Evolutionary conservation across 805 yeast species (phyloP).

Genomic region (Cyberlindnera japonica): DNA sequence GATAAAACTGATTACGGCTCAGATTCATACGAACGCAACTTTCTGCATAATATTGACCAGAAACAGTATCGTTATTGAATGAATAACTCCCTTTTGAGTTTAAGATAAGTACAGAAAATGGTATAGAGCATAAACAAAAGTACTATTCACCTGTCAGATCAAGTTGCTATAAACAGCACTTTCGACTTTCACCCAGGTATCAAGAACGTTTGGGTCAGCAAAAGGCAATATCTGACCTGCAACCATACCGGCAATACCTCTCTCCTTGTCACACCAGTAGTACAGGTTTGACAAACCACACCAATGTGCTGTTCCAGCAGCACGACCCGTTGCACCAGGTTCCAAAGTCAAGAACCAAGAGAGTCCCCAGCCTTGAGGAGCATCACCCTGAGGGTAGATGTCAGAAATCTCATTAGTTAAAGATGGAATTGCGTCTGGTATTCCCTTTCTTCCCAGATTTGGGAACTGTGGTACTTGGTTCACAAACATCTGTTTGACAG

Average conservation of each 20-base stretch:
- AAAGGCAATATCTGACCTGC: slow-evolving; percentile 39
- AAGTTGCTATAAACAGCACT: slow-evolving; percentile 19
- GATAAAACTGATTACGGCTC: too few species aligned
- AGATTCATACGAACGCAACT: too few species aligned
- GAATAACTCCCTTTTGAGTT: too few species aligned
- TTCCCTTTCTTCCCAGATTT: slow-evolving; percentile 21
- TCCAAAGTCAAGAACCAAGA: slow-evolving; percentile 16
- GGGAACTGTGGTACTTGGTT: slow-evolving; percentile 33
- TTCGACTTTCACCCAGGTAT: slow-evolving; percentile 23
- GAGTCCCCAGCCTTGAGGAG: slow-evolving; percentile 22
- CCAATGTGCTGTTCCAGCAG: slow-evolving; percentile 37
- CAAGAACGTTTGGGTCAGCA: slow-evolving; percentile 22
- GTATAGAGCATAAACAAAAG: too few species aligned
- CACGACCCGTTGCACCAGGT: slow-evolving; percentile 34
- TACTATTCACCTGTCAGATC: too few species aligned
- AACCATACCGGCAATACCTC: slow-evolving; percentile 38
- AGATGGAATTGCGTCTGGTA: slow-evolving; percentile 15
- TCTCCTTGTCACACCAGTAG: slow-evolving; percentile 40
- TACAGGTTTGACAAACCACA: slow-evolving; percentile 37
- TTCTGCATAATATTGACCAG: too few species aligned
- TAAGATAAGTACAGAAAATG: too few species aligned
- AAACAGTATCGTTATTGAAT: too few species aligned
- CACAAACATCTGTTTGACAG: slow-evolving; percentile 30
- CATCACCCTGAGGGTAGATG: slow-evolving; percentile 22
- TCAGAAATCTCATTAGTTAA: slow-evolving; percentile 17